Conservation (phyloP, 2,329 filamentous ascomycete species). For the Penicillium sumatraense region DNA sequence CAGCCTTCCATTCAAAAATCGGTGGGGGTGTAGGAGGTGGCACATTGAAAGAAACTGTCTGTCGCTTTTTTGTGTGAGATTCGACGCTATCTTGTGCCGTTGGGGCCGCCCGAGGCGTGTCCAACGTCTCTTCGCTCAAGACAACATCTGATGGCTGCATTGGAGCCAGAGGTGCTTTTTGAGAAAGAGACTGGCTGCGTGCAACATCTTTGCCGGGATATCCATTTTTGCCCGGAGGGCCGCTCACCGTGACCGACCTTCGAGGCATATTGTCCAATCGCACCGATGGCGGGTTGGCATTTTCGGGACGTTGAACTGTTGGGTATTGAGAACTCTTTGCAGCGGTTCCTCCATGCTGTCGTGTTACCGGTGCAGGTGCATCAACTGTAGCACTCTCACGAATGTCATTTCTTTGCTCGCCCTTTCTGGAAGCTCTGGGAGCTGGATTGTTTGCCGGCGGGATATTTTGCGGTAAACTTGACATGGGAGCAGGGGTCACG, state of each 20-base stretch:
- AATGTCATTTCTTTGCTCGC: slow-evolving; percentile 1
- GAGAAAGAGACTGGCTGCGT: slow-evolving; percentile 22
- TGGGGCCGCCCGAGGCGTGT: slow-evolving; percentile 18
- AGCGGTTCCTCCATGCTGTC: slow-evolving; percentile 15
- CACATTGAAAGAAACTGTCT: slow-evolving; percentile 52
- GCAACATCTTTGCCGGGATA: background rate
- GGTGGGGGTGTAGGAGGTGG: slow-evolving; percentile 52
- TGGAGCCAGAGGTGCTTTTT: slow-evolving; percentile 10
- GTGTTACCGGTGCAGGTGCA: slow-evolving; percentile 10
- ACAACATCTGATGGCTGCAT: background rate
- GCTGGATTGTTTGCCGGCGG: slow-evolving; percentile 13
- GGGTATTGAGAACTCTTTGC: slow-evolving; percentile 28
- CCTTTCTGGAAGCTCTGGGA: slow-evolving; percentile 4
- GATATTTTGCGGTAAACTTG: slow-evolving; percentile 7
- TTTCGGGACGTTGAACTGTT: slow-evolving; percentile 18
- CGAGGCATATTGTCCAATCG: slow-evolving; percentile 28
- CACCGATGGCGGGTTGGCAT: slow-evolving; percentile 12
- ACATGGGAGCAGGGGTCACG: background rate
- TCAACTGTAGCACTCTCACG: slow-evolving; percentile 2
- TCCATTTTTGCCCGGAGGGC: slow-evolving; percentile 15
- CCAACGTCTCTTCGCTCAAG: slow-evolving; percentile 16
- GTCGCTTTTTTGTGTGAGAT: slow-evolving; percentile 39
- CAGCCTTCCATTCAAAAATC: slow-evolving; percentile 70
- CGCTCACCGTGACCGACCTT: slow-evolving; percentile 33
- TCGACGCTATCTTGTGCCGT: slow-evolving; percentile 24